phyloP scores from a whole-genome alignment of 495 filamentous ascomycete genomes.

The Lasiosphaeria hispida region DNA sequence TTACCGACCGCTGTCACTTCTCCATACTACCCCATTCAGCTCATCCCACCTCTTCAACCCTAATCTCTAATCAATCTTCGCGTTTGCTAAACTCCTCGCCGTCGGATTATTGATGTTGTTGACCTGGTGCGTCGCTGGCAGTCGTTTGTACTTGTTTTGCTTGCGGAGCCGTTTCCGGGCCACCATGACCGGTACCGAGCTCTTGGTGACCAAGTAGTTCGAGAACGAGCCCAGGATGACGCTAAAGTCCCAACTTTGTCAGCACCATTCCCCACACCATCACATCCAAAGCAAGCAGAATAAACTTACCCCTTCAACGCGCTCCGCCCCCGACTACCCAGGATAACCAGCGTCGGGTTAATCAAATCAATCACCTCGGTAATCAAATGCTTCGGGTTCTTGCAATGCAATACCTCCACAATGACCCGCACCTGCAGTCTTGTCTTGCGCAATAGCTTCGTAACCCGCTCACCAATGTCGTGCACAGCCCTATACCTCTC shows the following conservation, averaged over 20 bases:
- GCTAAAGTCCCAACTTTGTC: constrained; percentile 38
- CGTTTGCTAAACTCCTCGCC: constrained; percentile 61
- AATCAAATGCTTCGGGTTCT: constrained; percentile 82
- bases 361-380: constrained; percentile 90
- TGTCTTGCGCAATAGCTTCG: constrained; percentile 83
- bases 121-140: constrained; percentile 58
- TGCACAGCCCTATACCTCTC: constrained; percentile 75
- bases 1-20: no score
- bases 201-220: constrained; percentile 94
- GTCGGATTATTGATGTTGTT: constrained; percentile 67
- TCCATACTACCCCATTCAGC: background rate
- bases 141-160: constrained; percentile 64
- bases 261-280: background rate
- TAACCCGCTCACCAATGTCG: constrained; percentile 73
- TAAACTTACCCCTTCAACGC: constrained; percentile 83
- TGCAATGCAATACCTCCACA: constrained; percentile 96
- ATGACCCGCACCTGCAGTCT: constrained; percentile 85
- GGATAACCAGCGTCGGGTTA: constrained; percentile 87
- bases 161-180: constrained; percentile 77
- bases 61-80: constrained; percentile 60
- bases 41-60: background rate
- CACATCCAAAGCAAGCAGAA: background rate
- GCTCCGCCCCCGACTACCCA: constrained; percentile 85
- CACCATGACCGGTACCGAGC: constrained; percentile 94
- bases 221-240: constrained; percentile 93